Evolutionary conservation across 257 asterid genomes (phyloP).

Genomic region (Orobanche coerulescens): DNA sequence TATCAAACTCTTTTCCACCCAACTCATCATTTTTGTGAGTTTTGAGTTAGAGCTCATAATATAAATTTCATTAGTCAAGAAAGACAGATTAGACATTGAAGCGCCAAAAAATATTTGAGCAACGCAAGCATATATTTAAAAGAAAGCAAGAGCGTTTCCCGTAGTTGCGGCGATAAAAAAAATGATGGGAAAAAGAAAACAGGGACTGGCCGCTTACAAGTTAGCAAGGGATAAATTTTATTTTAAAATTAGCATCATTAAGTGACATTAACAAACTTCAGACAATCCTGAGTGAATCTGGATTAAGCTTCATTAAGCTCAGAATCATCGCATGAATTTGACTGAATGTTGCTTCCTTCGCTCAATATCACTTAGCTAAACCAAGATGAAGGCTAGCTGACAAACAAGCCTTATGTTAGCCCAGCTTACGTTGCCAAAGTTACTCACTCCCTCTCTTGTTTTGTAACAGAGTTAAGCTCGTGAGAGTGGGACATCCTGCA

Average conservation of each 20-base stretch:
- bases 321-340: neutral
- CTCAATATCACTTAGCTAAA: neutral
- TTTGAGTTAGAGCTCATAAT: neutral
- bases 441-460: slow-evolving; percentile 9
- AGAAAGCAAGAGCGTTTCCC: no score
- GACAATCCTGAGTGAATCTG: neutral
- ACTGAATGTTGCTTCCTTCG: neutral
- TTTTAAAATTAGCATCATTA: neutral
- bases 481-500: slow-evolving; percentile 96
- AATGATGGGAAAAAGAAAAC: no score
- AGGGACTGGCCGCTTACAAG: neutral
- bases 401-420: neutral
- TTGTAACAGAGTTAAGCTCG: slow-evolving; percentile 75
- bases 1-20: neutral
- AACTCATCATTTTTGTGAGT: neutral
- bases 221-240: neutral
- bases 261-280: neutral
- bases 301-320: neutral
- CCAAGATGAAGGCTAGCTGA: neutral
- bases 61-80: neutral
- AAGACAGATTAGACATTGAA: neutral
- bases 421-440: neutral
- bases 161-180: no score
- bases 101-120: neutral
- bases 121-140: no score